Evolutionary conservation across 2,329 filamentous ascomycete genomes (phyloP).

Genomic region (Pseudophaeomoniella oleicola): DNA sequence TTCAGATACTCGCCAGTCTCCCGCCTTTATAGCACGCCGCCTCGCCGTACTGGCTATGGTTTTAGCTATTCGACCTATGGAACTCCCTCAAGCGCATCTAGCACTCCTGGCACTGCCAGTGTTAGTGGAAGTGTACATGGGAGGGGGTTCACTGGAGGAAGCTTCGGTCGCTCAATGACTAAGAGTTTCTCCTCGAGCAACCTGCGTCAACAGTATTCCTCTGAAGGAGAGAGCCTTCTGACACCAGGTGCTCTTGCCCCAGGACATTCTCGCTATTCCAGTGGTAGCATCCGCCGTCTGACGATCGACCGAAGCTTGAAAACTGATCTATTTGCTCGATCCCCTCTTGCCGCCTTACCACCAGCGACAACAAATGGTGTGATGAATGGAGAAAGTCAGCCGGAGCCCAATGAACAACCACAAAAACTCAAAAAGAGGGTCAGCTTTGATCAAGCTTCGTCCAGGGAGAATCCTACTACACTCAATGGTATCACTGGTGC

Average conservation of each 20-base stretch:
- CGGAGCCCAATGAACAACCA: slow-evolving; percentile 30
- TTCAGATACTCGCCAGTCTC: slow-evolving; percentile 79
- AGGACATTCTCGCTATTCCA: slow-evolving; percentile 49
- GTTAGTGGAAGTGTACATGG: slow-evolving; percentile 23
- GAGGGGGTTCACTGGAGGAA: slow-evolving; percentile 31
- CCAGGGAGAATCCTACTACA: slow-evolving; percentile 18
- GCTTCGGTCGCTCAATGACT: slow-evolving; percentile 55
- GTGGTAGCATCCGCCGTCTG: slow-evolving; percentile 69
- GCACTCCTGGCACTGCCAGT: slow-evolving; percentile 45
- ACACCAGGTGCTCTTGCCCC: slow-evolving; percentile 73
- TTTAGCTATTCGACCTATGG: slow-evolving; percentile 90
- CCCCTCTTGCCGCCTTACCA: slow-evolving; percentile 15
- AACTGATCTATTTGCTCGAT: slow-evolving; percentile 40
- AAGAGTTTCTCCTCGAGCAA: slow-evolving; percentile 86
- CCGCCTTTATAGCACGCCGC: slow-evolving; percentile 66
- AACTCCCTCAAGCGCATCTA: slow-evolving; percentile 56
- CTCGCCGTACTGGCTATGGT: slow-evolving; percentile 68
- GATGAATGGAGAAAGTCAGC: slow-evolving; percentile 17
- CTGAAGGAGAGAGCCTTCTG: slow-evolving; percentile 66
- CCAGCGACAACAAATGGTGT: slow-evolving; percentile 11
- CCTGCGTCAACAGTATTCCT: slow-evolving; percentile 64
- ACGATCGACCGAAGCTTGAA: slow-evolving; percentile 81
- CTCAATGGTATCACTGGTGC: slow-evolving; percentile 31
- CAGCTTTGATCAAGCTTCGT: slow-evolving; percentile 62
- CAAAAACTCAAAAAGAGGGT: slow-evolving; percentile 62